Conservation (phyloP, 163 green algal species). For the Chlamydomonas reinhardtii region DNA sequence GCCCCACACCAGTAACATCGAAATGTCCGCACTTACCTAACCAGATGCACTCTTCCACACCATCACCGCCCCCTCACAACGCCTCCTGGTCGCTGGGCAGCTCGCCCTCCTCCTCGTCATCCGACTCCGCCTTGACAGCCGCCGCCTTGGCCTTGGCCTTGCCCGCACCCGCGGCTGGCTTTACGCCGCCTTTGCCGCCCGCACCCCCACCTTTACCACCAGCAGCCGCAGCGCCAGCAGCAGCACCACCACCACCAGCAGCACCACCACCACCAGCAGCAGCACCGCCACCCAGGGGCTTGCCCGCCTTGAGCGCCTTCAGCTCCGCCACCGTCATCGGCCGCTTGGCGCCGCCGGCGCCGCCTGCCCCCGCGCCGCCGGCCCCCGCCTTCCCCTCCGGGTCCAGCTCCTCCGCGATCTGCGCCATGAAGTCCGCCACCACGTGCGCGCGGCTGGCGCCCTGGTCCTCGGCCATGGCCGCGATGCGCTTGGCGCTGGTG, state of each 20-base stretch:
- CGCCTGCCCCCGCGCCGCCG: not conserved
- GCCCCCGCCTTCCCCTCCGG: not conserved
- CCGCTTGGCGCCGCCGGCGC: not conserved
- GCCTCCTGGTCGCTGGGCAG: slow-evolving; percentile 37
- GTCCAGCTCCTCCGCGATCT: slow-evolving; percentile 39
- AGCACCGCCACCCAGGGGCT: no score
- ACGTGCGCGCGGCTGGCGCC: not conserved
- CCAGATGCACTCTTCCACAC: no score
- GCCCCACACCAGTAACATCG: no score
- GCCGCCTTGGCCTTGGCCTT: not conserved
- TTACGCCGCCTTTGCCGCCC: no score
- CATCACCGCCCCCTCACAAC: not conserved
- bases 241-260: no score
- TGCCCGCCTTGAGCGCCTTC: no score
- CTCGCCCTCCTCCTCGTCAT: slow-evolving; percentile 42
- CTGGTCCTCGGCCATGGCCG: slow-evolving; percentile 9
- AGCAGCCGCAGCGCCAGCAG: no score
- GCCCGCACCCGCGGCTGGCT: not conserved
- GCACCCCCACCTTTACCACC: not conserved
- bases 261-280: no score
- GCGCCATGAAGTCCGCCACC: slow-evolving; percentile 37
- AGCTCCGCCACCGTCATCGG: not conserved
- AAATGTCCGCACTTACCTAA: no score
- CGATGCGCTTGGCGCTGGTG: slow-evolving; percentile 1
- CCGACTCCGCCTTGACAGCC: not conserved